These are phyloP conservation scores for Nemania serpens DNA, from an alignment of 2,329 filamentous ascomycete genomes.

Conservation along the genomic window DNA sequence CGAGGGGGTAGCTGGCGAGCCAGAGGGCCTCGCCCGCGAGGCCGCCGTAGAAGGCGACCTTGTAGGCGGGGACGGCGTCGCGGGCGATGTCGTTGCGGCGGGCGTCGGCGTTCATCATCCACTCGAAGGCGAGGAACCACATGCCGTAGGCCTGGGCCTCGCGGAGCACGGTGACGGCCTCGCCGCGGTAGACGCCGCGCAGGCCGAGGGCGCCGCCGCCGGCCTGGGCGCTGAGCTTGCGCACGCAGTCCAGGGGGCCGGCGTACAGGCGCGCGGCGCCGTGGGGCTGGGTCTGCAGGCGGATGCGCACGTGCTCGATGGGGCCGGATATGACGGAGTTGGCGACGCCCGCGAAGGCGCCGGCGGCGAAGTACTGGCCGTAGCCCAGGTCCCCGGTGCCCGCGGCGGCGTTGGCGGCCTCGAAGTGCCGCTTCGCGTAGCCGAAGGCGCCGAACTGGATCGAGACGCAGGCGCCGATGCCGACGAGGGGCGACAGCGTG, in stretches of 20 bases:
- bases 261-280: constrained; percentile 76
- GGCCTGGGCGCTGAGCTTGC: constrained; percentile 69
- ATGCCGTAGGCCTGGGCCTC: constrained; percentile 94
- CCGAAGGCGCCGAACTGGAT: constrained; percentile 98
- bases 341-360: constrained; percentile 88
- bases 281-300: constrained; percentile 95
- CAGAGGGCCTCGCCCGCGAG: constrained; percentile 92
- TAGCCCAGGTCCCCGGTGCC: constrained; percentile 66
- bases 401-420: constrained; percentile 76
- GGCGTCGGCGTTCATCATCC: constrained; percentile 90
- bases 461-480: constrained; percentile 97
- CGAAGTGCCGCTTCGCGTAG: constrained; percentile 83
- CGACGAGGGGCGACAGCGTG: constrained; percentile 89
- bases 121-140: constrained; percentile 96
- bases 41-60: constrained; percentile 90
- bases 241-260: constrained; percentile 88
- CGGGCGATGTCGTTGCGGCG: constrained; percentile 75
- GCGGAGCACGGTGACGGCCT: constrained; percentile 81
- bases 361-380: constrained; percentile 84
- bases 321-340: constrained; percentile 88
- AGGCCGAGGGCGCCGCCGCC: constrained; percentile 74
- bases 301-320: constrained; percentile 96
- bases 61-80: constrained; percentile 78
- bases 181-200: constrained; percentile 81
- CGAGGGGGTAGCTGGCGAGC: constrained; percentile 91